phyloP scores from a whole-genome alignment of 2,329 filamentous ascomycete genomes.

The Venturia asperata region DNA sequence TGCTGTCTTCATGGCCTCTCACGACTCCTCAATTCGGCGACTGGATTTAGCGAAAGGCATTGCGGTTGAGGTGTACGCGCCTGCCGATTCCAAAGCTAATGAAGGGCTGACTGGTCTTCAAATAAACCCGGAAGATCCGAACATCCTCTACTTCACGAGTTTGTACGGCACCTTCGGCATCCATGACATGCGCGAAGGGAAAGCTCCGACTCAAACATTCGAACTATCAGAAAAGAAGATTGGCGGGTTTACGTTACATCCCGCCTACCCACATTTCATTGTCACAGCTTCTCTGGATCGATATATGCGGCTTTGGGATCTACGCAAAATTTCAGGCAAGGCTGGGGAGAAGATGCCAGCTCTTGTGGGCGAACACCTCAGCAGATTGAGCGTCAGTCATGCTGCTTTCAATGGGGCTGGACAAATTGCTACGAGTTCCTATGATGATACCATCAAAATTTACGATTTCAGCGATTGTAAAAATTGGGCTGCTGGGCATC shows the following conservation, averaged over 20 bases:
- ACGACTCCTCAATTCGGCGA: constrained; percentile 85
- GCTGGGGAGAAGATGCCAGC: constrained; percentile 55
- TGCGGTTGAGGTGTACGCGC: constrained; percentile 75
- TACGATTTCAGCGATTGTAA: constrained; percentile 59
- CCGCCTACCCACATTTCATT: constrained; percentile 69
- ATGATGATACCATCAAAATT: constrained; percentile 92
- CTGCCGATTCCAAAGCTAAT: constrained; percentile 60
- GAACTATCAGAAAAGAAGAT: constrained; percentile 86
- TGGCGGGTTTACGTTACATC: constrained; percentile 82
- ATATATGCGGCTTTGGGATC: constrained; percentile 85
- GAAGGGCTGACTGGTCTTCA: constrained; percentile 79
- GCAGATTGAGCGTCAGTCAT: constrained; percentile 79
- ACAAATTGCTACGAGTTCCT: constrained; percentile 83
- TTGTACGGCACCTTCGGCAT: constrained; percentile 73
- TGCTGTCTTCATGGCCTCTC: constrained; percentile 75
- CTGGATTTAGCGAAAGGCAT: constrained; percentile 75
- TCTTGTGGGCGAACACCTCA: constrained; percentile 74
- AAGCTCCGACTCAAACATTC: constrained; percentile 56
- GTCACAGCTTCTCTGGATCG: constrained; percentile 87
- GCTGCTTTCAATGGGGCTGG: constrained; percentile 82
- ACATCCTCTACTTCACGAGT: constrained; percentile 80
- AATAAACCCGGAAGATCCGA: constrained; percentile 61
- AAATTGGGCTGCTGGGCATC: constrained; percentile 36
- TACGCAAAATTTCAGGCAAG: constrained; percentile 67
- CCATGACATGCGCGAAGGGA: constrained; percentile 63